Percentiles rank a stretch among this genome's conserved stretches.
Evolutionary conservation across 257 asterid genomes (phyloP).

Genomic region (Misopates orontium): DNA sequence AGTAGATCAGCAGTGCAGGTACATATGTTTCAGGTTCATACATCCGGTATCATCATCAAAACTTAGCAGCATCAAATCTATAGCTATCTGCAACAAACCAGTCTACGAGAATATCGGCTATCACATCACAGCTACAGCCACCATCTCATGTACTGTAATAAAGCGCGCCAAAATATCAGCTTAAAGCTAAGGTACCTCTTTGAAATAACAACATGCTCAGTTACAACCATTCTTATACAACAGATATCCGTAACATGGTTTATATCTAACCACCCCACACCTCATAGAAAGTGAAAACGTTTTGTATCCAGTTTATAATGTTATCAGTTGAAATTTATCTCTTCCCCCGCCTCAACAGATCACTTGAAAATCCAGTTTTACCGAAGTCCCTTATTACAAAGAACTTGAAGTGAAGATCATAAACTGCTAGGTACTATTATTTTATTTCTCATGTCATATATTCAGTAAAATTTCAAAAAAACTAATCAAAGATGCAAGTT

Average conservation of each 20-base stretch:
- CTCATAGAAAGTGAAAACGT: neutral
- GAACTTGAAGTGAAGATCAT: no score
- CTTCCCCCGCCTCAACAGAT: no score
- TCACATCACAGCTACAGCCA: conserved; percentile 46
- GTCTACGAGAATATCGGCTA: conserved; percentile 41
- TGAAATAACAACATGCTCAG: neutral
- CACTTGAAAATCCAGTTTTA: no score
- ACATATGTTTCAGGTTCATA: conserved; percentile 19
- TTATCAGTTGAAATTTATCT: neutral
- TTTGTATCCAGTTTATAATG: conserved; percentile 11
- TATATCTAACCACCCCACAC: conserved; percentile 26
- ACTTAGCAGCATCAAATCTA: no score
- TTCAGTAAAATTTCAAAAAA: no score
- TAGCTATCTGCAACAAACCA: conserved; percentile 25
- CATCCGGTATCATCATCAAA: conserved; percentile 36
- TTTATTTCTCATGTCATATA: neutral
- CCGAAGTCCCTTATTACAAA: no score
- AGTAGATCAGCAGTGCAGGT: no score
- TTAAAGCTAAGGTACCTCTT: conserved; percentile 15
- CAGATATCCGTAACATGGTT: neutral
- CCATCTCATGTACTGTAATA: conserved; percentile 53
- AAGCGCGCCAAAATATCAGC: conserved; percentile 40
- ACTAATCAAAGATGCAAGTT: conserved; percentile 21
- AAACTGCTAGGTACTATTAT: neutral
- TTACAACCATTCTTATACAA: neutral